Evolutionary conservation across 768 basidiomycete genomes (phyloP).

Genomic region (Lyophyllum atratum): DNA sequence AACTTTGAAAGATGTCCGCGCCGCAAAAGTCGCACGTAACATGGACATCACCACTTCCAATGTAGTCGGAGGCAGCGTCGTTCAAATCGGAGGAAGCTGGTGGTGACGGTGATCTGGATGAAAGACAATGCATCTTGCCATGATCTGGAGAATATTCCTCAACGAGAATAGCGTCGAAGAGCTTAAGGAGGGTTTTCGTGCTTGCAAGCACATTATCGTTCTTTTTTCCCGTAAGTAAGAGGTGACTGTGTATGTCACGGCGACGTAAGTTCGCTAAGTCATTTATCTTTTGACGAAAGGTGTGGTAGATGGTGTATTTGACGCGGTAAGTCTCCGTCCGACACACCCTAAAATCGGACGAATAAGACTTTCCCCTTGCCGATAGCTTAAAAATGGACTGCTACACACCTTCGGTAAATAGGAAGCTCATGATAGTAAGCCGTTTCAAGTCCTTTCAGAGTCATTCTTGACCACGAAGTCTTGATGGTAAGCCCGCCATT

Average conservation of each 20-base stretch:
- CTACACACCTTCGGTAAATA: slow-evolving; percentile 70
- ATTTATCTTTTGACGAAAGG: slow-evolving; percentile 40
- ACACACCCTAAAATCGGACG: slow-evolving; percentile 58
- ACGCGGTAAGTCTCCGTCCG: slow-evolving; percentile 76
- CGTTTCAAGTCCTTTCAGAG: slow-evolving; percentile 54
- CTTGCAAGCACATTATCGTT: slow-evolving; percentile 15
- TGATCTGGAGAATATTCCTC: slow-evolving; percentile 43
- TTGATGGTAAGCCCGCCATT: slow-evolving; percentile 80
- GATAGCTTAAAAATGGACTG: neutral
- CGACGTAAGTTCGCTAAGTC: slow-evolving; percentile 20
- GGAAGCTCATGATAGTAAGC: slow-evolving; percentile 77
- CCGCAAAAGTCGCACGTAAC: slow-evolving; percentile 79
- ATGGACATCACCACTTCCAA: slow-evolving; percentile 22
- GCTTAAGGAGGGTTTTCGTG: slow-evolving; percentile 38
- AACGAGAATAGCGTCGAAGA: slow-evolving; percentile 53
- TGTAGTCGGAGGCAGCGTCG: neutral
- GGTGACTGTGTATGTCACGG: slow-evolving; percentile 1
- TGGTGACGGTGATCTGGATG: neutral
- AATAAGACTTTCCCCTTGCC: neutral
- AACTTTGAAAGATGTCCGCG: slow-evolving; percentile 80
- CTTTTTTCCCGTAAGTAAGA: neutral
- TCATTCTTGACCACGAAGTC: slow-evolving; percentile 88
- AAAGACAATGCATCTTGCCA: slow-evolving; percentile 23
- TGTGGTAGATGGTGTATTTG: slow-evolving; percentile 63
- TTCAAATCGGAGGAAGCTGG: neutral